Evolutionary conservation across 495 filamentous ascomycete genomes (phyloP).

Genomic region (Cudoniella acicularis): DNA sequence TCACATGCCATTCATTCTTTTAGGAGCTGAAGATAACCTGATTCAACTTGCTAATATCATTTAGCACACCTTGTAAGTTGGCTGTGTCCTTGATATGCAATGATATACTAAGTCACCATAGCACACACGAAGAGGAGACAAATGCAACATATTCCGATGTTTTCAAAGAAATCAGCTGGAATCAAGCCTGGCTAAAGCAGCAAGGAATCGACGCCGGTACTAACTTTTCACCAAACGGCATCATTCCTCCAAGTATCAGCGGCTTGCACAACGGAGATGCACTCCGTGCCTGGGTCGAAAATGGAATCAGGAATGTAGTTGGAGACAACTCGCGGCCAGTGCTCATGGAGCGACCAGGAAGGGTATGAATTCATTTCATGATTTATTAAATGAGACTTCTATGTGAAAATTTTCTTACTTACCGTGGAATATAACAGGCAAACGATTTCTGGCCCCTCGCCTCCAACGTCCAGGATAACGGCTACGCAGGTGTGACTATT

Average conservation of each 20-base stretch:
- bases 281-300: conserved; percentile 55
- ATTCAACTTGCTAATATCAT: not conserved
- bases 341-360: conserved; percentile 35
- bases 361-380: too few species aligned
- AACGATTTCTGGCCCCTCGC: conserved; percentile 54
- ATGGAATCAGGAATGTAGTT: conserved; percentile 56
- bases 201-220: conserved; percentile 39
- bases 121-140: conserved; percentile 54
- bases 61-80: too few species aligned
- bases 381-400: too few species aligned
- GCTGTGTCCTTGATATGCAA: conserved; percentile 38
- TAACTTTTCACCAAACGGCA: conserved; percentile 45
- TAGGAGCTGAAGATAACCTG: too few species aligned
- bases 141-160: conserved; percentile 60
- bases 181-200: conserved; percentile 54
- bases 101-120: conserved; percentile 49
- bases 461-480: conserved; percentile 45
- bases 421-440: too few species aligned
- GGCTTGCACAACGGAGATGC: conserved; percentile 63
- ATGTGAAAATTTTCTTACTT: too few species aligned
- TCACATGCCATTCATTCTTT: too few species aligned
- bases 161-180: conserved; percentile 54
- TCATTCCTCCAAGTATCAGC: conserved; percentile 62
- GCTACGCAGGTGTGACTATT: conserved; percentile 52
- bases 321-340: conserved; percentile 58